Evolutionary conservation across 768 basidiomycete species (phyloP), one percentile per base, ranked within the genome.

Genomic region (Mycena pura): DNA sequence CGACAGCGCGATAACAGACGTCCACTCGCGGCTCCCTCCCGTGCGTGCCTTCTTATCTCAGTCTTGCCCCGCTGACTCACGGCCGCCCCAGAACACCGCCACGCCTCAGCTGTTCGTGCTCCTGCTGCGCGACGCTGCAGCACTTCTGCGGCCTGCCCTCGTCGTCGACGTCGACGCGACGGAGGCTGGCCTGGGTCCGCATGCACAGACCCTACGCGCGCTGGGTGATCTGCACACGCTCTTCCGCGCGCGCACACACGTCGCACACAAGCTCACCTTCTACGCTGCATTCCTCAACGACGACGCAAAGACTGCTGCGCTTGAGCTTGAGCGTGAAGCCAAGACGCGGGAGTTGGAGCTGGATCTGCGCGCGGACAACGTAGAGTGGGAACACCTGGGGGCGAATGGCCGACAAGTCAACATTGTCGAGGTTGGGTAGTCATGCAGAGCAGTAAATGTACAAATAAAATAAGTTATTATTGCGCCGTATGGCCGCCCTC

Each of bases 1-100:
- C 32, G 78, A 80, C 24, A 78, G 79, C 25, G 81, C 82, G 3
- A 74, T 86, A n/a, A 83, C 83, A 8, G 86, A 88, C 57, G 68
- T 92, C 6, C 91, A 86, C 85, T 89, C 91, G 8, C 81, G 83
- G 17, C 80, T 88, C 45, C 78, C 82, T 22, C 67, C 79, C n/a
- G 88, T 88, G 65, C n/a, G 81, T 70, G 24, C 45, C 43, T 38
- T 21, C 19, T 9, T 51, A 5, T 5, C 28, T 43, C 10, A 17
- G 28, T 32, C 11, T 24, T n/a, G 48, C 27, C 6, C 53, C 31
- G 45, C 29, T 49, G 45, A 46, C 48, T 34, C 31, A 31, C 25
- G 13, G 34, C 3, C 22, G 8, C 17, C 22, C 17, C 34, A 49
- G 43, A 44, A 63, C 43, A 45, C 53, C 24, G 39, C 54, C 14